Base-by-base conservation (phyloP, 805 yeast genomes). In the Wickerhamomyces subpelliculosus region DNA sequence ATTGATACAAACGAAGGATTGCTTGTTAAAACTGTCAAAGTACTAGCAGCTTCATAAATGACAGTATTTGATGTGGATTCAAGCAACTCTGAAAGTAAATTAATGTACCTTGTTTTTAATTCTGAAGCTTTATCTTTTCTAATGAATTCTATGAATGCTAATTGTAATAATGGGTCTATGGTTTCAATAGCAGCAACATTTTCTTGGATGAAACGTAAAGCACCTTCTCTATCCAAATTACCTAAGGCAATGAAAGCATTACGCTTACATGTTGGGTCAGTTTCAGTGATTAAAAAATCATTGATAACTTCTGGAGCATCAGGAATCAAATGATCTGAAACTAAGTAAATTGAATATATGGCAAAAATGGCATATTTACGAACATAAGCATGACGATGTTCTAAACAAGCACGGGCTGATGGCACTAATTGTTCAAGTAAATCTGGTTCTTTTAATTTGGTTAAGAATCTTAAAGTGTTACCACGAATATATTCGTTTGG, bases 401-500 rank as follows among this genome's bases (percentile, higher is more conserved):
- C 95, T 51, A 94, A 70, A 66, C 97, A 88, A 41, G 78, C 78
- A 54, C 96, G 78, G 32, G 88, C 89, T 30, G 93, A 80, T 23
- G 97, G 96, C 30, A 93, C 93, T 62, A 93, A 73, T 37, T 97
- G 95, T 64, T 94, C 98, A 57, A 93, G 73, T 47, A 93, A 73
- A 61, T 93, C 98, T 2, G 94, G 83, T 65, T 93, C 97, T 57
- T 80, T 83, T 58, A 93, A 72, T 59, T 93, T 94, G 43, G 90
- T 77, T 55, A 94, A 72, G 62, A 88, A 90, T 55, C 97, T 78
- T 62, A 93, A 71, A 9, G 97, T 90, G 54, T 87, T 87, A 50
- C 99, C 99, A 55, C 97, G 78, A 47, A 93, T 83, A 59, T 82
- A 93, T 64, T 93, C 98, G 68, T 93, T 93, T 36, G 98, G 96